Evolutionary conservation across 2,329 filamentous ascomycete species (phyloP).

Genomic region (Monosporascus ibericus): DNA sequence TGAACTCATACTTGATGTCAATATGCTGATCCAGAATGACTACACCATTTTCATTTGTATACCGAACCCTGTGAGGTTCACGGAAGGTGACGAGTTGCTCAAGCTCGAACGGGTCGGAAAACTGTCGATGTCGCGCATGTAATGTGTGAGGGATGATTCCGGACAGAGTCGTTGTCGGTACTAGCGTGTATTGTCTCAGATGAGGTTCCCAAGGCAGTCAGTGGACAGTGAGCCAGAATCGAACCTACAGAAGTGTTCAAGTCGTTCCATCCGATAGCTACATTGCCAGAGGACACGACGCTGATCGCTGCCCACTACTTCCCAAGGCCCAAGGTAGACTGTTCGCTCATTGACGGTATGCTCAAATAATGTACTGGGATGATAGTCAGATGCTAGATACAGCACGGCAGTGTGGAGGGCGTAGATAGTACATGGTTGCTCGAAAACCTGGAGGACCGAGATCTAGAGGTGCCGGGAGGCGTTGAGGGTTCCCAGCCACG

Average conservation of each 20-base stretch:
- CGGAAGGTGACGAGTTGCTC: slow-evolving; percentile 43
- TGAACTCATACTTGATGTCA: slow-evolving; percentile 46
- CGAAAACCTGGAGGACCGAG: slow-evolving; percentile 47
- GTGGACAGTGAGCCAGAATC: slow-evolving; percentile 1
- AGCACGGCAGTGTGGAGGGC: slow-evolving; percentile 1
- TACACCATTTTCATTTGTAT: slow-evolving; percentile 39
- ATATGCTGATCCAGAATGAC: slow-evolving; percentile 43
- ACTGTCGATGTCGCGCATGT: slow-evolving; percentile 44
- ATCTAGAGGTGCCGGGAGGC: slow-evolving; percentile 39
- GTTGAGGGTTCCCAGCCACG: slow-evolving; percentile 33
- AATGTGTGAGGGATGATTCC: slow-evolving; percentile 43
- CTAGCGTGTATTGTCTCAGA: slow-evolving; percentile 21
- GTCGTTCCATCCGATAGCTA: slow-evolving; percentile 44
- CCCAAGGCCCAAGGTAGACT: slow-evolving; percentile 48
- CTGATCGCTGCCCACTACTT: slow-evolving; percentile 40
- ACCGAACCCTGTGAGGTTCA: slow-evolving; percentile 42
- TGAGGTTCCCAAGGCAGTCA: not conserved
- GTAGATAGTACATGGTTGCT: slow-evolving; percentile 43
- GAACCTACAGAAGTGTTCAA: slow-evolving; percentile 44
- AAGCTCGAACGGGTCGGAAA: slow-evolving; percentile 42
- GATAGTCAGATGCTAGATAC: not conserved
- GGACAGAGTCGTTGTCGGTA: slow-evolving; percentile 38
- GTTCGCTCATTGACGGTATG: slow-evolving; percentile 42
- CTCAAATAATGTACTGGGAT: slow-evolving; percentile 41
- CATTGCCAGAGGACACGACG: slow-evolving; percentile 48